Base-by-base conservation (phyloP, 140 eudicot genomes). In the Ambrosia hybrid region DNA sequence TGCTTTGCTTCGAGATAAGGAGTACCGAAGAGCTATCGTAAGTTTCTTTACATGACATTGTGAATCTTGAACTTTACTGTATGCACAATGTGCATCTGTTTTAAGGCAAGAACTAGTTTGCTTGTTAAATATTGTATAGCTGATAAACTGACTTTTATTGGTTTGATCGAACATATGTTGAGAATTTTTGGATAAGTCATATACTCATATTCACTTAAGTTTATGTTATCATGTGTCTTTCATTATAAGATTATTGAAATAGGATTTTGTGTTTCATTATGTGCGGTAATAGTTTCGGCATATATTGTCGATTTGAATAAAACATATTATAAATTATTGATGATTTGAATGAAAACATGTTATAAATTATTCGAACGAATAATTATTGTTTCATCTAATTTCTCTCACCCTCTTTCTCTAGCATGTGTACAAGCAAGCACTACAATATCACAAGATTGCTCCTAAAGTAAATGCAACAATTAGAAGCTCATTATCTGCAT, bases 401-500 rank as follows among this genome's bases (percentile, higher is more conserved):
- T 68, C 12, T n/a, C n/a, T n/a, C n/a, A n/a, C 49, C 30, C 68
- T 71, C 13, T 43, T 53, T 64, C 77, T 72, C 41, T 81, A 93
- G 98, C 95, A 85, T 67, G 81, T 61, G 73, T 93, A 84, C 81
- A 93, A 93, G 86, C 97, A 93, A 87, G 91, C 97, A 59, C 82
- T 90, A 86, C 98, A 87, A 64, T 81, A 73, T 83, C 89, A 79
- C 83, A 90, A 88, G 81, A 75, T 82, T 56, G 57, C 79, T 66
- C 97, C 97, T 13, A 93, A 86, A 78, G 89, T 84, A 70, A 87
- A 53, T 73, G 61, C 89, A 30, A 69, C 89, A 34, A 61, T 73
- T 41, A 85, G 98, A 81, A 87, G 89, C 69, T 85, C 98, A 41
- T 75, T 89, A 64, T 80, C 96, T 8, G 67, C 89, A 78, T 59